Conservation (phyloP, 1,139 yeast genomes). For the Lodderomyces parapsilosis region DNA sequence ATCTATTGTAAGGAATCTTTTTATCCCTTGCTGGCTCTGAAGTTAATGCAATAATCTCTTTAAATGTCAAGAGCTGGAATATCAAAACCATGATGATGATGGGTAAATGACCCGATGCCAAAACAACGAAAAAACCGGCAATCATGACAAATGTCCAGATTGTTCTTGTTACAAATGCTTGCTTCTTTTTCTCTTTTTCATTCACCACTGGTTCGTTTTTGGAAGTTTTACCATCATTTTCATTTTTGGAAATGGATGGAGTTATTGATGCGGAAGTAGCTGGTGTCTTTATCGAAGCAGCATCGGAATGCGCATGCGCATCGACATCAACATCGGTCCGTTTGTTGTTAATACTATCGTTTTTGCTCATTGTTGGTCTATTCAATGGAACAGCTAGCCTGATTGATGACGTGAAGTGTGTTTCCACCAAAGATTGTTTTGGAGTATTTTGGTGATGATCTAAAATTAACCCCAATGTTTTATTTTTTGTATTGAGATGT, state of each 20-base stretch:
- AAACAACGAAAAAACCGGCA: constrained; percentile 61
- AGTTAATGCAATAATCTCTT: constrained; percentile 87
- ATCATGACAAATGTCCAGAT: constrained; percentile 95
- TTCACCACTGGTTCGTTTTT: constrained; percentile 10
- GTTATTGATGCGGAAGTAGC: constrained; percentile 6
- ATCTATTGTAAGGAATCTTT: constrained; percentile 76
- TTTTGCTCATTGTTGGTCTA: neutral
- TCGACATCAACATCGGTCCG: neutral
- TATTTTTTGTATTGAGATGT: too few species aligned
- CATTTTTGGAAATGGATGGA: constrained; percentile 5
- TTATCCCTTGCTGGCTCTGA: constrained; percentile 82
- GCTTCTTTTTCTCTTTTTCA: constrained; percentile 62
- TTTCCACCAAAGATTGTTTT: too few species aligned
- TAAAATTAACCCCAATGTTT: neutral
- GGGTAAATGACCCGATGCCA: constrained; percentile 88
- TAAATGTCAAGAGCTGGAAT: constrained; percentile 81
- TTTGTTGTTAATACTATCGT: neutral
- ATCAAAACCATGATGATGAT: constrained; percentile 68
- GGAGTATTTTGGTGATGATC: neutral
- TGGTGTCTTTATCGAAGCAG: neutral
- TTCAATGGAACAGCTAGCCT: neutral
- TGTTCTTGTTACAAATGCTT: constrained; percentile 85
- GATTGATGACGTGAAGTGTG: neutral
- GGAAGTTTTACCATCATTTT: constrained; percentile 2
- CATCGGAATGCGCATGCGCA: too few species aligned